Base-by-base conservation (phyloP, 352 stramenopile genomes). In the Aphanomyces astaci region DNA sequence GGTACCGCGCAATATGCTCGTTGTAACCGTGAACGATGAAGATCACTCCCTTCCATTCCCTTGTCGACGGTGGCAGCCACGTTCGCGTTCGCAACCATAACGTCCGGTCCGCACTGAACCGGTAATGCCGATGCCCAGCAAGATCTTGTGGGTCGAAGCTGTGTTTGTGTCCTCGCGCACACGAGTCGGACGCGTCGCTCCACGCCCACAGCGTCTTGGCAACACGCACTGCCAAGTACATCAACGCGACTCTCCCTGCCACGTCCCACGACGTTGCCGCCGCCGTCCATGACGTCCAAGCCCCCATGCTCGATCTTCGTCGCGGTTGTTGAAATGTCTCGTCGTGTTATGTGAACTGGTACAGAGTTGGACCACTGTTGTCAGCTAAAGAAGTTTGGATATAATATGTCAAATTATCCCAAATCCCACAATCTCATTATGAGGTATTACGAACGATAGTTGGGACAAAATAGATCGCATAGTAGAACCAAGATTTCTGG, bases 21-120 rank as follows among this genome's bases (percentile, higher is more conserved):
- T 77, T 80, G 55, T 86, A 53, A 3, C 79, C 81, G 40, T 89
- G 81, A 1, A 86, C 53, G 22, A 89, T 67, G 73, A 89, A 85
- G 27, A 87, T 59, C 15, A 86, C 48, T 22, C 78, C 79, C 24
- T 72, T 72, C 31, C 70, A 71, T 17, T 24, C 11, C 4, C 39
- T 30, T 33, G 75, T 60, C 39, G 71, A 63, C 30, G 51, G 66
- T 7, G 78, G 77, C 17, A 86, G 63, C 77, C 77, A 86, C 70
- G 77, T 82, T 63, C 43, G 73, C n/a, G 82, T 68, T 32, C 71
- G 83, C 2, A 86, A 72, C 64, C 75, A 74, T 9, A 86, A 70
- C 9, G 68, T 76, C 36, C 39, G 25, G 30, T 66, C 60, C 2
- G 60, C 60, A 11, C n/a, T 55, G 5, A 45, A 45, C 5, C n/a